phyloP scores from a whole-genome alignment of 2,329 filamentous ascomycete species.

The Sporothrix globosa region DNA sequence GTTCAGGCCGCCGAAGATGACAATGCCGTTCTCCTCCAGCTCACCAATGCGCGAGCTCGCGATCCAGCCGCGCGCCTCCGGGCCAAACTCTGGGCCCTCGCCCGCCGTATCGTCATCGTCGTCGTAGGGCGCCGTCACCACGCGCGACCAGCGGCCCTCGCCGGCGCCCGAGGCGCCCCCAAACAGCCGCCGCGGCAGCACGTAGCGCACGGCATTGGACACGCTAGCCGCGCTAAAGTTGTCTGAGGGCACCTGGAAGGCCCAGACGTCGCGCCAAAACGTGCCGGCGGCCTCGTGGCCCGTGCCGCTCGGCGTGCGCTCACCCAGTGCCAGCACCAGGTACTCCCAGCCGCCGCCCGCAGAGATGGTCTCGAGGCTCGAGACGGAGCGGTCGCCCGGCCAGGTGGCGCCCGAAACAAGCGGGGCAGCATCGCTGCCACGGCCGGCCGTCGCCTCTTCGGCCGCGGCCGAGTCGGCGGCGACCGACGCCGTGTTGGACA shows the following conservation, averaged over 20 bases:
- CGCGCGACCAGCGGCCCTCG: conserved; percentile 62
- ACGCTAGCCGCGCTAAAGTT: conserved; percentile 60
- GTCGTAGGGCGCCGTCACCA: conserved; percentile 55
- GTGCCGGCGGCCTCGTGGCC: conserved; percentile 57
- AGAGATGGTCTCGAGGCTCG: conserved; percentile 58
- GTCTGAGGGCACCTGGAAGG: conserved; percentile 62
- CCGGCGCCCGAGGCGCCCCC: conserved; percentile 44
- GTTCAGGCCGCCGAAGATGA: conserved; percentile 64
- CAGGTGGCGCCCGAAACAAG: conserved; percentile 41
- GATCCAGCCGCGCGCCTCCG: conserved; percentile 60
- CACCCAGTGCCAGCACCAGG: conserved; percentile 64
- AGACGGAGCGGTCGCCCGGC: conserved; percentile 59
- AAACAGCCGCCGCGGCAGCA: conserved; percentile 32
- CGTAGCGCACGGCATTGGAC: conserved; percentile 50
- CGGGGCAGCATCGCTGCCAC: conserved; percentile 40
- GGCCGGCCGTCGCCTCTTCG: conserved; percentile 39
- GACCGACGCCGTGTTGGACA: conserved; percentile 34
- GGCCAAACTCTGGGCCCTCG: conserved; percentile 49
- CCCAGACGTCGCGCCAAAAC: conserved; percentile 65
- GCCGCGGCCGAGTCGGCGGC: not conserved
- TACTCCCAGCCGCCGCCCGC: conserved; percentile 65
- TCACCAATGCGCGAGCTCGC: conserved; percentile 61
- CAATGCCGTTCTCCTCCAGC: conserved; percentile 61
- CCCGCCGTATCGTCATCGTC: conserved; percentile 51
- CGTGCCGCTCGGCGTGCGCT: conserved; percentile 53